Evolutionary conservation across 2,329 filamentous ascomycete genomes (phyloP).

Genomic region (Calonectria ilicicola): DNA sequence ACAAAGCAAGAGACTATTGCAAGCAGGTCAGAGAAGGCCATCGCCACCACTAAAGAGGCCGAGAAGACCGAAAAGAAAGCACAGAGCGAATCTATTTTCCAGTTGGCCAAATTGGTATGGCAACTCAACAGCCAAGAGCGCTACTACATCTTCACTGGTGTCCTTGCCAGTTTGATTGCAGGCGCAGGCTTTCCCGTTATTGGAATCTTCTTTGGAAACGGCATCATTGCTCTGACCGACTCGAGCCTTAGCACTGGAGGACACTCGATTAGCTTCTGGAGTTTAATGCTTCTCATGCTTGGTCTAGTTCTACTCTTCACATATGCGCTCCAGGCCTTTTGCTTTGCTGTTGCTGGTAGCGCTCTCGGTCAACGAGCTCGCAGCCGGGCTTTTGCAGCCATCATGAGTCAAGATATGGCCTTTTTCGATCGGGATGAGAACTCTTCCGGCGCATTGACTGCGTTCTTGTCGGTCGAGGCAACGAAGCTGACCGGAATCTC

Average conservation of each 20-base stretch:
- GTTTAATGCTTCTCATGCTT: not conserved
- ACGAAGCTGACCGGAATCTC: constrained; percentile 1
- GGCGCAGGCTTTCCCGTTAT: not conserved
- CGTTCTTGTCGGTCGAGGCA: not conserved
- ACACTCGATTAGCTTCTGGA: constrained; percentile 1
- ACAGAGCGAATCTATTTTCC: not conserved
- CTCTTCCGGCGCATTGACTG: constrained; percentile 1
- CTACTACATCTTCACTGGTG: not conserved
- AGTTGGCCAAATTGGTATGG: not conserved
- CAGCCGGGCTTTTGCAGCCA: not conserved
- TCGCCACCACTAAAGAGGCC: not conserved
- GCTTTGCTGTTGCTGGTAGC: not conserved
- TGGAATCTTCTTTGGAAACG: not conserved
- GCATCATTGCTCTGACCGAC: not conserved
- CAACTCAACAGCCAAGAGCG: constrained; percentile 1
- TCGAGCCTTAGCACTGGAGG: not conserved
- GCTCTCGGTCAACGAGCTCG: not conserved
- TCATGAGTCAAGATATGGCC: constrained; percentile 11
- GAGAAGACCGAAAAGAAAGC: not conserved
- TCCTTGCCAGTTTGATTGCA: not conserved
- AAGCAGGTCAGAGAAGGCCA: not conserved
- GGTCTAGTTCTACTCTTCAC: not conserved
- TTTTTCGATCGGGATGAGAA: constrained; percentile 14
- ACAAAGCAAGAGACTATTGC: not conserved
- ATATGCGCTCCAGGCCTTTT: not conserved